Conservation (phyloP, 257 asterid species). For the Cynanchum wilfordii region DNA sequence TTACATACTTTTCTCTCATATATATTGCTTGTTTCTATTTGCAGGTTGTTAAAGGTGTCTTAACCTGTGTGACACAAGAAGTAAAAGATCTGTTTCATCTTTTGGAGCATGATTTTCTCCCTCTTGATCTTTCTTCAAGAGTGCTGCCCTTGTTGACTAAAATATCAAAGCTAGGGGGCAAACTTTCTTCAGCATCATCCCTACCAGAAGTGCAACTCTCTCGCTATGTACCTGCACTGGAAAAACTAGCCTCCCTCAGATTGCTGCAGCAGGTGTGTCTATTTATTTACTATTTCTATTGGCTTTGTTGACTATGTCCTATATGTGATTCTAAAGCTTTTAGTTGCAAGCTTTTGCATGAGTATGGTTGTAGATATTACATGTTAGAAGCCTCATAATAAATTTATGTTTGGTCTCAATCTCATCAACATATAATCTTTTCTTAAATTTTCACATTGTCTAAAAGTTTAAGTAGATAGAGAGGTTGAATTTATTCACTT, state of each 20-base stretch:
- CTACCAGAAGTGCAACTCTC: conserved; percentile 68
- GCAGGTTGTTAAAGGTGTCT: conserved; percentile 78
- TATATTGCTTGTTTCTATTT: background rate
- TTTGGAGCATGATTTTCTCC: conserved; percentile 72
- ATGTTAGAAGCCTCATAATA: background rate
- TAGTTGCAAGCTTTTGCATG: background rate
- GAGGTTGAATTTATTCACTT: no score
- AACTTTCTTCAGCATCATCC: conserved; percentile 66
- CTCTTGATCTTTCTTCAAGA: conserved; percentile 66
- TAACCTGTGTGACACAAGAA: conserved; percentile 81
- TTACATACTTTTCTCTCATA: background rate
- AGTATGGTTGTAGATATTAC: background rate
- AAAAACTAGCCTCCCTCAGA: conserved; percentile 76
- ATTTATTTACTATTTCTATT: background rate
- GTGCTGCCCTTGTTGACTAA: conserved; percentile 58
- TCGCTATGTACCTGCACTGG: conserved; percentile 66
- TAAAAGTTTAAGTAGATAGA: no score
- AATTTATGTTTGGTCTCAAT: background rate
- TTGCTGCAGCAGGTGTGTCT: conserved; percentile 68
- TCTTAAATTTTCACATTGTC: no score
- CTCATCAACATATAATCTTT: background rate
- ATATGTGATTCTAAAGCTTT: background rate
- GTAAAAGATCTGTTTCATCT: conserved; percentile 71
- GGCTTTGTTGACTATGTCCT: no score
- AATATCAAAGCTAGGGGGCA: conserved; percentile 70